Percentiles rank a stretch among this genome's conserved stretches.
Evolutionary conservation across 2,329 filamentous ascomycete species (phyloP).

Genomic region (Myriosclerotinia duriaeana): DNA sequence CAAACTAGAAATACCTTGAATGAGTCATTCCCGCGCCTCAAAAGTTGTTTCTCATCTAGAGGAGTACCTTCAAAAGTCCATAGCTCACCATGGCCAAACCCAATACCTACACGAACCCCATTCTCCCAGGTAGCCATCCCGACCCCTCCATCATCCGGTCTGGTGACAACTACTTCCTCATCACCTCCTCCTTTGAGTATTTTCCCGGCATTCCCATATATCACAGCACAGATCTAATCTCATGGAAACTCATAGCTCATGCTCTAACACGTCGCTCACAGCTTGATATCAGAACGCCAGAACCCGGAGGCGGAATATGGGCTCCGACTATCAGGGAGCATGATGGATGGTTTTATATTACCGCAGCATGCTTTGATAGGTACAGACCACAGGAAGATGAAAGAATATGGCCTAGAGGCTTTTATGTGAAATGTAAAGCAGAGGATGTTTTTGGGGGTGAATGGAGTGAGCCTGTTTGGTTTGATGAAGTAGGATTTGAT

Average conservation of each 20-base stretch:
- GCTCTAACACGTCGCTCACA: constrained; percentile 43
- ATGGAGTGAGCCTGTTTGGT: constrained; percentile 21
- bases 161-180: constrained; percentile 13
- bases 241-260: constrained; percentile 50
- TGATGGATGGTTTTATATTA: constrained; percentile 48
- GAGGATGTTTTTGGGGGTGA: constrained; percentile 11
- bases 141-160: constrained; percentile 39
- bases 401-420: constrained; percentile 13
- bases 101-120: constrained; percentile 45
- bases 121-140: constrained; percentile 47
- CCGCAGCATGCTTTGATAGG: constrained; percentile 42
- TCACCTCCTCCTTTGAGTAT: constrained; percentile 21
- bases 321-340: constrained; percentile 49
- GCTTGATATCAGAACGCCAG: constrained; percentile 42
- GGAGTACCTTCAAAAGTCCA: background rate
- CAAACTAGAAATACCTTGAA: background rate
- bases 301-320: constrained; percentile 47
- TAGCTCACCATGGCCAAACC: constrained; percentile 17
- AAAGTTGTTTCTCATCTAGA: background rate
- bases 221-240: constrained; percentile 46
- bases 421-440: constrained; percentile 17
- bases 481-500: constrained; percentile 23
- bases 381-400: constrained; percentile 19
- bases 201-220: constrained; percentile 17
- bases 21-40: background rate